Evolutionary conservation across 768 basidiomycete genomes (phyloP).

Genomic region (Leccinum aurantiacum): DNA sequence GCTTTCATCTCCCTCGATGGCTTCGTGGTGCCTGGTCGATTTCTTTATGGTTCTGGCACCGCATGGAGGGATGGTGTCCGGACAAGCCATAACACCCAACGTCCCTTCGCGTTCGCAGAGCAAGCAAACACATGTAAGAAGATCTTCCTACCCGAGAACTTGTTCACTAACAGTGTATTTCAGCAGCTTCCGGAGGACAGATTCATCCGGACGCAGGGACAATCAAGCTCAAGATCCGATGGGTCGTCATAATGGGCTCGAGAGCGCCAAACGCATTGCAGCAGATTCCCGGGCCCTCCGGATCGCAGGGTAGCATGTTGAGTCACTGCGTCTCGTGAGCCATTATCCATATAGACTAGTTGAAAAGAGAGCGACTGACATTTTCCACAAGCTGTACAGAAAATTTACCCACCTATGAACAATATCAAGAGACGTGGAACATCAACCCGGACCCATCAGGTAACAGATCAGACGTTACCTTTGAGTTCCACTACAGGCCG

Average conservation of each 20-base stretch:
- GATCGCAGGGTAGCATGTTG: slow-evolving; percentile 39
- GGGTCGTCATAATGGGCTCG: slow-evolving; percentile 28
- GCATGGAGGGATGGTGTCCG: slow-evolving; percentile 55
- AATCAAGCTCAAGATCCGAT: slow-evolving; percentile 51
- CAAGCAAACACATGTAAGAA: slow-evolving; percentile 39
- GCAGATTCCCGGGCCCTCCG: slow-evolving; percentile 34
- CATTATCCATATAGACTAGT: neutral
- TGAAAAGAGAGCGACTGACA: slow-evolving; percentile 9
- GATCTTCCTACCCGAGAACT: neutral
- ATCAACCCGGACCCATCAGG: slow-evolving; percentile 42
- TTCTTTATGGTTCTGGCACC: slow-evolving; percentile 56
- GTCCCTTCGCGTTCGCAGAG: slow-evolving; percentile 60
- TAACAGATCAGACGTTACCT: slow-evolving; percentile 56
- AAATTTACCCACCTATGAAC: slow-evolving; percentile 32
- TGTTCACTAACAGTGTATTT: neutral
- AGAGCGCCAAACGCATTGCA: slow-evolving; percentile 46
- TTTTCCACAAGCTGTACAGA: slow-evolving; percentile 46
- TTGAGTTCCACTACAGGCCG: slow-evolving; percentile 65
- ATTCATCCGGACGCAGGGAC: slow-evolving; percentile 44
- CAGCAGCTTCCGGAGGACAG: slow-evolving; percentile 23
- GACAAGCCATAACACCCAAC: slow-evolving; percentile 48
- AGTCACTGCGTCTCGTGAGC: slow-evolving; percentile 51
- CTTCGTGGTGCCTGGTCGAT: slow-evolving; percentile 58
- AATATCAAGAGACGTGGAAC: slow-evolving; percentile 53
- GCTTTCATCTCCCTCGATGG: slow-evolving; percentile 68